Base-by-base conservation (phyloP, 2,329 filamentous ascomycete genomes). In the Scedosporium apiospermum region DNA sequence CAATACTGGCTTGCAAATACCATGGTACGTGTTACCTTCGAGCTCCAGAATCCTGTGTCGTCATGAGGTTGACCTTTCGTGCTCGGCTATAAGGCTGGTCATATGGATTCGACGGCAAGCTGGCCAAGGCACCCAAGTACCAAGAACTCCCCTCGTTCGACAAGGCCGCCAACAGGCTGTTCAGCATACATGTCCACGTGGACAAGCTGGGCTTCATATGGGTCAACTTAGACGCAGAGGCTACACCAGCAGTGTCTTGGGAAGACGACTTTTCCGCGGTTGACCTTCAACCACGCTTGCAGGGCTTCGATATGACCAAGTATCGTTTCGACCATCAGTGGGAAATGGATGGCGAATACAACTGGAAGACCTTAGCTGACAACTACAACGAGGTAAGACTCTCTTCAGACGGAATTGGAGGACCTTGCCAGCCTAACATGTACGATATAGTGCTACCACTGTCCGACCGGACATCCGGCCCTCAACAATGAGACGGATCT, bases 131-230 rank as follows among this genome's bases (percentile, higher is more conserved):
- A 0, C 76, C 77, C 1, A 71, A 73, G 1, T 79, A 77, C 64
- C 72, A 78, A 44, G 70, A 73, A 0, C 67, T 78, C 1, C 64
- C 69, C 1, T 70, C 68, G 34, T 79, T 79, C 61, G 73, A 77
- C 61, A 77, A 75, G 66, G 65, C 66, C 16, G 69, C 74, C 64
- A 68, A 84, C 64, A 73, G 76, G 16, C 70, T 84, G 0, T 76
- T 82, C 62, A 73, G 72, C 0, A 72, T 82, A 41, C 77, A 81
- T 62, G 72, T 79, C 3, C 75, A 77, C 44, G 67, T 80, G 41
- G 79, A 80, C 65, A 64, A 63, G 21, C 73, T 74, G 21, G 78
- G 78, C 10, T 82, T 82, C 65, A 69, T 82, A 41, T 82, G 78
- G 77, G 73, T 80, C 60, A 82, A 82, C 66, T 66, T 82, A n/a